These are phyloP conservation scores for Solanum neorickii DNA, from an alignment of 257 asterid species.

Conservation along the genomic window DNA sequence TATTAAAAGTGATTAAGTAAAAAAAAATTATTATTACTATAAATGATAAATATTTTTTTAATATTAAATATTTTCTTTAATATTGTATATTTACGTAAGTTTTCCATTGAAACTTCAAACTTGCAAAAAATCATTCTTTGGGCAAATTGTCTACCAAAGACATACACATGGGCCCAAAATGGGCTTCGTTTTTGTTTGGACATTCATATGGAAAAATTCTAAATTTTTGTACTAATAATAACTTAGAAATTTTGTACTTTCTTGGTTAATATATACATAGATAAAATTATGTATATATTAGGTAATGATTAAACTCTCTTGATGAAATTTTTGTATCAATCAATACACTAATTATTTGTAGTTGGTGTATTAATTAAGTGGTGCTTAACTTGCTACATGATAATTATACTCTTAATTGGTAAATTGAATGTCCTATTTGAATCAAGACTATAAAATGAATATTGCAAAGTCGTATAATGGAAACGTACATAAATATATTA, in stretches of 20 bases:
- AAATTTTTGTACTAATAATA: neutral
- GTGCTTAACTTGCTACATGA: neutral
- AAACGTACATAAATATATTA: too few relatives aligned
- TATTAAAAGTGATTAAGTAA: too few relatives aligned
- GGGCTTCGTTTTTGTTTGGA: neutral
- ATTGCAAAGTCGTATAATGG: too few relatives aligned
- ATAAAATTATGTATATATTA: too few relatives aligned
- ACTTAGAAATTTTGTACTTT: too few relatives aligned
- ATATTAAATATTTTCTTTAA: too few relatives aligned
- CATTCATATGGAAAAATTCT: neutral
- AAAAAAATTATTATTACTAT: too few relatives aligned
- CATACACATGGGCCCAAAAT: neutral
- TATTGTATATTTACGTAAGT: too few relatives aligned
- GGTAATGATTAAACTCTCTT: too few relatives aligned
- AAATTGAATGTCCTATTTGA: neutral
- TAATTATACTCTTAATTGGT: neutral
- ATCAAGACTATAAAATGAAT: neutral
- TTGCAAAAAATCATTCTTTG: neutral
- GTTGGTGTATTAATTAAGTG: neutral
- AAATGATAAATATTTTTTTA: too few relatives aligned
- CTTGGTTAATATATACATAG: too few relatives aligned
- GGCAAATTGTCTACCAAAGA: neutral
- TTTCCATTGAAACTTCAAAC: neutral
- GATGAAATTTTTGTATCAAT: too few relatives aligned
- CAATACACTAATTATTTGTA: neutral